These are phyloP conservation scores for Cyclocybe aegerita DNA, from an alignment of 768 basidiomycete species.

Conservation along the genomic window DNA sequence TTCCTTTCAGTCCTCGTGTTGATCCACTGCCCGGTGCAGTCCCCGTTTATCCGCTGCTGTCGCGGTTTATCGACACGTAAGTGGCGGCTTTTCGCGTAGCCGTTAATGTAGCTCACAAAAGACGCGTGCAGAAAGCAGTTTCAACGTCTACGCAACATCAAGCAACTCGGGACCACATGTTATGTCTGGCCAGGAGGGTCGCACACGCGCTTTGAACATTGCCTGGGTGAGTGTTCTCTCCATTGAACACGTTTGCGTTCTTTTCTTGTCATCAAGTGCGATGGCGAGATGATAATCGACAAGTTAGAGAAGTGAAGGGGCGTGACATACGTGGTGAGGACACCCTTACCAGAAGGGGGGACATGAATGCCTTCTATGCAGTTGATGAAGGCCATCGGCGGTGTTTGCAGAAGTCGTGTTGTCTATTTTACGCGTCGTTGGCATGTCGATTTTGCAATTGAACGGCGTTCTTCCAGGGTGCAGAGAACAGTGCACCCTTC, in stretches of 20 bases:
- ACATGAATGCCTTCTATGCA: no score
- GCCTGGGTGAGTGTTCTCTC: slow-evolving; percentile 51
- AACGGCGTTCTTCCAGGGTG: no score
- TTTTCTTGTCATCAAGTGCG: not conserved
- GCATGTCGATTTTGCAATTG: no score
- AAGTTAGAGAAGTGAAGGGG: no score
- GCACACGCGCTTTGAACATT: slow-evolving; percentile 84
- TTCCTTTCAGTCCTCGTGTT: not conserved
- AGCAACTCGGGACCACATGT: slow-evolving; percentile 78
- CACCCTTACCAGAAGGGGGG: no score
- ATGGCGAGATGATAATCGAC: no score
- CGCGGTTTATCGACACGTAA: slow-evolving; percentile 68
- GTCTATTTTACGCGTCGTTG: no score
- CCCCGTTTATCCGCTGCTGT: slow-evolving; percentile 32
- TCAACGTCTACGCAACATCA: slow-evolving; percentile 73
- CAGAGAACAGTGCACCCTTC: no score
- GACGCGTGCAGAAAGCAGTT: slow-evolving; percentile 57
- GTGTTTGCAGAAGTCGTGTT: no score
- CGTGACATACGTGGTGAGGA: no score
- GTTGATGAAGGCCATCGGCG: no score
- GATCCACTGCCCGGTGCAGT: slow-evolving; percentile 24
- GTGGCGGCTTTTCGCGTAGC: slow-evolving; percentile 16
- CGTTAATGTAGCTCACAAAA: slow-evolving; percentile 2
- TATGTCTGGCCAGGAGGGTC: slow-evolving; percentile 78
- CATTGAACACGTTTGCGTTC: not conserved